Evolutionary conservation across 257 asterid genomes (phyloP).

Genomic region (Fraxinus cuspidata): DNA sequence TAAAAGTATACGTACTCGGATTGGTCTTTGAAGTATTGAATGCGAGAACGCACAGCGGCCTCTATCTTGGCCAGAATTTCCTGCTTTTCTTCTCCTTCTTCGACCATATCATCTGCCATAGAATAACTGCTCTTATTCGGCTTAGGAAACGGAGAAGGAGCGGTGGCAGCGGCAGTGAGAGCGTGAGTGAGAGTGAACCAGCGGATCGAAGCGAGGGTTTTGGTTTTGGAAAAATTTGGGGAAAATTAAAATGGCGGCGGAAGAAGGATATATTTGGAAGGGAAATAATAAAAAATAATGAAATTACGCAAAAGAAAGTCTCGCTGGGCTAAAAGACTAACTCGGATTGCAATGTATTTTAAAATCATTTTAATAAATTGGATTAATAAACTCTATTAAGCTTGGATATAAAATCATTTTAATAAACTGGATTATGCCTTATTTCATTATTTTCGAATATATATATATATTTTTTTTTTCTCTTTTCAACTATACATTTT

Average conservation of each 20-base stretch:
- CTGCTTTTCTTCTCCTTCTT: slow-evolving; percentile 37
- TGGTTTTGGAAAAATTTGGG: neutral
- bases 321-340: too few relatives aligned
- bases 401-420: too few relatives aligned
- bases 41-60: slow-evolving; percentile 58
- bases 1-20: slow-evolving; percentile 40
- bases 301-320: too few relatives aligned
- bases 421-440: too few relatives aligned
- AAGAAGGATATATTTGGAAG: too few relatives aligned
- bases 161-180: neutral
- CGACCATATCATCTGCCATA: slow-evolving; percentile 27
- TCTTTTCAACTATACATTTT: too few relatives aligned
- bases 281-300: too few relatives aligned
- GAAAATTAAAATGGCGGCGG: neutral
- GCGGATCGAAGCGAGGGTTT: neutral
- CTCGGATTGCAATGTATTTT: too few relatives aligned
- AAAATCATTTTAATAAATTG: too few relatives aligned
- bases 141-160: neutral
- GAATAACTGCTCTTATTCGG: neutral
- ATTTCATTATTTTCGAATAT: too few relatives aligned
- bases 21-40: slow-evolving; percentile 66
- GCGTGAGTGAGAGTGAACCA: neutral
- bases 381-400: too few relatives aligned
- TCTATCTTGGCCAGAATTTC: slow-evolving; percentile 48
- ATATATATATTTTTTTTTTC: too few relatives aligned